Conservation (phyloP, 1,139 yeast genomes). For the Sugiyamaella novakii region DNA sequence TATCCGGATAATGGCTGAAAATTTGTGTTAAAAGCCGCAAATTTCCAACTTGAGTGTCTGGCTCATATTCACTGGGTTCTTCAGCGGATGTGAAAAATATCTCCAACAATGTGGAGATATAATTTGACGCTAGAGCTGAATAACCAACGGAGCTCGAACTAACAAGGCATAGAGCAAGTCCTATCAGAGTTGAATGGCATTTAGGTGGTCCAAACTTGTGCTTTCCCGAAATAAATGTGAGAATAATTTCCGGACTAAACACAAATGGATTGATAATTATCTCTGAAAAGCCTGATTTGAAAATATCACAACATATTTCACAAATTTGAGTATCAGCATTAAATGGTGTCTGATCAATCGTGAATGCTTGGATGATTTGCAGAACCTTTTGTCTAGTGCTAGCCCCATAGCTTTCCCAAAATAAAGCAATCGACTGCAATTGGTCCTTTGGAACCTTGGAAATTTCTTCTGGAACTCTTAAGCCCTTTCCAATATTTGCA, state of each 20-base stretch:
- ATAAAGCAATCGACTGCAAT: constrained; percentile 22
- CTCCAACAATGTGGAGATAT: constrained; percentile 27
- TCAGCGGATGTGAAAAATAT: constrained; percentile 25
- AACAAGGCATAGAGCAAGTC: constrained; percentile 38
- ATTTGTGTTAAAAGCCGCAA: constrained; percentile 35
- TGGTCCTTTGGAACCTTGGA: constrained; percentile 34
- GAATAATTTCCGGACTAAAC: constrained; percentile 48
- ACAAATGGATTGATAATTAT: constrained; percentile 65
- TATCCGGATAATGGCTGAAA: constrained; percentile 23
- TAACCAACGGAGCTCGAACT: constrained; percentile 26
- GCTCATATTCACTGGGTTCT: constrained; percentile 27
- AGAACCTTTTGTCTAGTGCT: constrained; percentile 48
- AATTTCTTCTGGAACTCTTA: constrained; percentile 43
- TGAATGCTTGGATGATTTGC: constrained; percentile 47
- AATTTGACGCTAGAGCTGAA: constrained; percentile 15
- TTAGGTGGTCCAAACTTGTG: constrained; percentile 35
- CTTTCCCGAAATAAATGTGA: constrained; percentile 52
- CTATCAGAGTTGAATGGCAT: constrained; percentile 34
- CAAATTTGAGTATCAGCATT: constrained; percentile 48
- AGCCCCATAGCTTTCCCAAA: constrained; percentile 48
- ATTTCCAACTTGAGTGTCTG: constrained; percentile 34
- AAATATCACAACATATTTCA: constrained; percentile 59
- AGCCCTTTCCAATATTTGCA: constrained; percentile 67
- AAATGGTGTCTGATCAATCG: constrained; percentile 46
- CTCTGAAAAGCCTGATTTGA: constrained; percentile 71